Evolutionary conservation across 805 yeast species (phyloP).

Genomic region (Metschnikowia koreensis): DNA sequence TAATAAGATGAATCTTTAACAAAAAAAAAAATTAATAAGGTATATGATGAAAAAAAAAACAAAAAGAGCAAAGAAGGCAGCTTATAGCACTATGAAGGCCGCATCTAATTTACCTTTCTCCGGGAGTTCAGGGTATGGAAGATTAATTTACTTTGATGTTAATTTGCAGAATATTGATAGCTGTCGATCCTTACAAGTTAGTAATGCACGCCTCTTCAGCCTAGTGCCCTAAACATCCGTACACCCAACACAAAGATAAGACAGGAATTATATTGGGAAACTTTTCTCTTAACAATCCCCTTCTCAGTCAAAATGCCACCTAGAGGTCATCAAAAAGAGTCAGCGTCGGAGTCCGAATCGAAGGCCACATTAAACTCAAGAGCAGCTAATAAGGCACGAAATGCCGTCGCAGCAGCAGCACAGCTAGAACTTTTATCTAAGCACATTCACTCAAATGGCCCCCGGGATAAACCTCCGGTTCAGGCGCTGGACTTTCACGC

Average conservation of each 20-base stretch:
- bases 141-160: no score
- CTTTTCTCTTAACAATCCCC: background rate
- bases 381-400: conserved; percentile 57
- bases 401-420: conserved; percentile 62
- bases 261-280: background rate
- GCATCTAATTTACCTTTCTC: no score
- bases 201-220: no score
- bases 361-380: conserved; percentile 26
- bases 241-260: background rate
- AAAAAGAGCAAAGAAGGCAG: no score
- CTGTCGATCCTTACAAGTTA: no score
- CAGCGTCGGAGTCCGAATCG: conserved; percentile 37
- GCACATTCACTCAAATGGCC: conserved; percentile 74
- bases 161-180: no score
- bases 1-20: no score
- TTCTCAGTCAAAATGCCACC: conserved; percentile 16
- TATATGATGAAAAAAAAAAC: no score
- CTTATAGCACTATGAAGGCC: no score
- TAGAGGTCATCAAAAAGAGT: conserved; percentile 27
- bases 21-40: no score
- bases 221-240: background rate
- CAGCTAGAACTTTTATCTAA: conserved; percentile 66
- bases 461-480: conserved; percentile 48
- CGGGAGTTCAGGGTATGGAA: no score
- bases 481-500: conserved; percentile 70